phyloP scores from a whole-genome alignment of 768 basidiomycete genomes.

The Lentinus tigrinus region DNA sequence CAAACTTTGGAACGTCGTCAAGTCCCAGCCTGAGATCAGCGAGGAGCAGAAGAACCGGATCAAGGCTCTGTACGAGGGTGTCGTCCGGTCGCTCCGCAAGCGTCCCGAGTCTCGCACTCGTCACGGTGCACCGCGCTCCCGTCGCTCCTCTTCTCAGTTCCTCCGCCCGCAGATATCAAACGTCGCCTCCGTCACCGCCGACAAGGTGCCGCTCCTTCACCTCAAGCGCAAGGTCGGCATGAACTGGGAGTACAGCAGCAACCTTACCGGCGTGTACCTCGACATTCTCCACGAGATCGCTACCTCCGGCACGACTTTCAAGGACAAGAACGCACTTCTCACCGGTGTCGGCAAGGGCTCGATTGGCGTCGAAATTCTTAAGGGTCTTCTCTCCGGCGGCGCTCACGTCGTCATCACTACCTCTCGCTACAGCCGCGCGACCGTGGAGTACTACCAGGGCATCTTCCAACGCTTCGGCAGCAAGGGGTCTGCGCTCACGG shows the following conservation, averaged over 20 bases:
- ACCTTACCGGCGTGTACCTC: conserved; percentile 92
- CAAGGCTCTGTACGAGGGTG: conserved; percentile 93
- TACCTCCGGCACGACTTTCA: conserved; percentile 96
- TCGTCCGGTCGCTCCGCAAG: conserved; percentile 89
- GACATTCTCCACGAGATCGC: conserved; percentile 98
- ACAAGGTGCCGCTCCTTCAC: conserved; percentile 93
- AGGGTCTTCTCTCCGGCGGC: conserved; percentile 94
- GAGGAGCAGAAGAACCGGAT: conserved; percentile 96
- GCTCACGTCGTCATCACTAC: conserved; percentile 97
- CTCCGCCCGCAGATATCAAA: conserved; percentile 85
- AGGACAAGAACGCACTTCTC: conserved; percentile 97
- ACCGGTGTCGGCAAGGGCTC: conserved; percentile 98
- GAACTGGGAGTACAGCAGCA: conserved; percentile 96
- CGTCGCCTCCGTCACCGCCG: conserved; percentile 71
- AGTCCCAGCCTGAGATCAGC: conserved; percentile 94
- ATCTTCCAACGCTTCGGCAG: conserved; percentile 96
- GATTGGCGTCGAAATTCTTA: conserved; percentile 96
- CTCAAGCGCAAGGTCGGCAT: conserved; percentile 95
- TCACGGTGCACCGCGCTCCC: conserved; percentile 52
- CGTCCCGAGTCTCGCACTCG: conserved; percentile 62
- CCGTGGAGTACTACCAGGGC: conserved; percentile 97
- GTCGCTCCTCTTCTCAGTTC: conserved; percentile 96
- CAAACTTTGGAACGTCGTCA: conserved; percentile 96
- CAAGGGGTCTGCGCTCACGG: conserved; percentile 93
- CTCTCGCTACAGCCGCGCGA: conserved; percentile 92